A percentile compares a stretch with the other conserved stretches of the same genome.
phyloP scores from a whole-genome alignment of 768 basidiomycete species.

The Pisolithus albus region DNA sequence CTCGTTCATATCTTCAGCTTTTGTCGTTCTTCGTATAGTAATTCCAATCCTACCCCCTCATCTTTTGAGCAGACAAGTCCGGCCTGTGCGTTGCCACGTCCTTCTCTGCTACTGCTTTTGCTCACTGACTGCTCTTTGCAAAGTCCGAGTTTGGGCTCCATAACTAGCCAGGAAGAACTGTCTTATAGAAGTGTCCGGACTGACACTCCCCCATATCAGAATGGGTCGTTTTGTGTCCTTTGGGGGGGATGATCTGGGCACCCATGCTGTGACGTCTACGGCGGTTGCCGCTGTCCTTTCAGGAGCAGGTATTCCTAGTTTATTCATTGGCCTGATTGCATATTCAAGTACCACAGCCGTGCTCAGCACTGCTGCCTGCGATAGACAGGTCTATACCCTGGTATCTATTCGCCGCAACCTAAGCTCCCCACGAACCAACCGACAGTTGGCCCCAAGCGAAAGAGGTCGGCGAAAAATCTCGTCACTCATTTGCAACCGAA shows the following conservation, averaged over 20 bases:
- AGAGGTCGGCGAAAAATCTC: conserved; percentile 45
- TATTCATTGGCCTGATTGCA: conserved; percentile 55
- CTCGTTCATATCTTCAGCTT: conserved; percentile 67
- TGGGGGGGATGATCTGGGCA: conserved; percentile 68
- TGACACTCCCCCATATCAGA: conserved; percentile 65
- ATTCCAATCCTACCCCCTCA: conserved; percentile 70
- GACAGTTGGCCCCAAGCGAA: conserved; percentile 58
- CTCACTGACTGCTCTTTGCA: conserved; percentile 12
- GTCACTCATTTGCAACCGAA: conserved; percentile 62
- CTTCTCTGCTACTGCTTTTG: background rate
- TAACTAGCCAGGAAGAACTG: conserved; percentile 58
- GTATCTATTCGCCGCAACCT: conserved; percentile 62
- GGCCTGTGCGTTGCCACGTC: conserved; percentile 50
- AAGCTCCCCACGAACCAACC: conserved; percentile 41
- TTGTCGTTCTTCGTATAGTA: conserved; percentile 69
- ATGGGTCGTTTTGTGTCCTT: conserved; percentile 65
- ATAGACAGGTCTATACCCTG: conserved; percentile 56
- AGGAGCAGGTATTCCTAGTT: conserved; percentile 41
- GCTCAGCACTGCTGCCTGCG: conserved; percentile 46
- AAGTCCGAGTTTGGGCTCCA: conserved; percentile 74
- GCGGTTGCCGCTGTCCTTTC: conserved; percentile 53
- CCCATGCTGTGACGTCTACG: conserved; percentile 54
- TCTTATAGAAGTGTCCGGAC: conserved; percentile 50
- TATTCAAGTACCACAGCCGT: conserved; percentile 50
- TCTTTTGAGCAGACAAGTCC: conserved; percentile 65